Evolutionary conservation across 2,329 filamentous ascomycete species (phyloP).

Genomic region (Hymenoscyphus linearis): DNA sequence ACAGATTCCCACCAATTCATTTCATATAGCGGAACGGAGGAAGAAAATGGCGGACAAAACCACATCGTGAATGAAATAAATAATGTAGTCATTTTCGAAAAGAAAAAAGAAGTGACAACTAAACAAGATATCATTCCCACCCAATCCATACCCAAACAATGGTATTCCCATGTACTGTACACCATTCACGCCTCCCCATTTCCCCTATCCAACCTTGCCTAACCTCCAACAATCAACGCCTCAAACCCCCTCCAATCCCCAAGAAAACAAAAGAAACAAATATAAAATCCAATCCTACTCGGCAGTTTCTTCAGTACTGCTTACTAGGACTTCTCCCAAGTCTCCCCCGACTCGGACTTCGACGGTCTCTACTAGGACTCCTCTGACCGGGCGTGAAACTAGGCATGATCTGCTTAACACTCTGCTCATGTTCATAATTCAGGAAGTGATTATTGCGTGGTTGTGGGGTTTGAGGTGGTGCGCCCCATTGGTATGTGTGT

Average conservation of each 20-base stretch:
- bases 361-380: constrained; percentile 27
- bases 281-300: not conserved
- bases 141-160: not conserved
- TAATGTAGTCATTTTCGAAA: not conserved
- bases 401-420: constrained; percentile 26
- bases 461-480: constrained; percentile 26
- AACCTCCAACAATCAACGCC: not conserved
- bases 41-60: no score
- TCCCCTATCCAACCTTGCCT: no score
- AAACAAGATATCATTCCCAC: not conserved
- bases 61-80: no score
- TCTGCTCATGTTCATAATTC: constrained; percentile 19
- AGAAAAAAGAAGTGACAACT: not conserved
- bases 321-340: constrained; percentile 13
- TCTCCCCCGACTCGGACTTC: constrained; percentile 25
- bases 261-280: not conserved
- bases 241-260: not conserved
- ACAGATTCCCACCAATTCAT: no score
- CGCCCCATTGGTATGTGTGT: constrained; percentile 26
- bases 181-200: not conserved
- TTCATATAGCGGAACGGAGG: no score
- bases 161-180: not conserved
- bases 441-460: not conserved
- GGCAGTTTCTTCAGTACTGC: constrained; percentile 7
- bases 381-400: constrained; percentile 24